Percentiles rank a stretch among this genome's conserved stretches.
Evolutionary conservation across 257 asterid genomes (phyloP).

Genomic region (Voacanga thouarsii): DNA sequence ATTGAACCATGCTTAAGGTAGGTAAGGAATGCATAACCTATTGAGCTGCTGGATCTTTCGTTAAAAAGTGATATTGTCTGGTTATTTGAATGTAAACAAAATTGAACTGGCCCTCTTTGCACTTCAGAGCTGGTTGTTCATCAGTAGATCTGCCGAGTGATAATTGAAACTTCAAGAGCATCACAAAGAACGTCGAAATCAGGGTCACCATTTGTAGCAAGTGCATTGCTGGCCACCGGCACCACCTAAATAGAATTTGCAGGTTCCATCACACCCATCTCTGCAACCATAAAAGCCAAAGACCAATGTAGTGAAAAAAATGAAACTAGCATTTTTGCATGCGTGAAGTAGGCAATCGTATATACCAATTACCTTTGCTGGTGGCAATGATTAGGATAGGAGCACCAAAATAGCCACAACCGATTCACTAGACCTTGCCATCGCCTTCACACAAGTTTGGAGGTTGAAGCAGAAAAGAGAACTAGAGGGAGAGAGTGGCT

Average conservation of each 20-base stretch:
- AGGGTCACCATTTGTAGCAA: neutral
- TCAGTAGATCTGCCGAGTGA: neutral
- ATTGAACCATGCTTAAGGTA: too few species aligned
- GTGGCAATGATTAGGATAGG: neutral
- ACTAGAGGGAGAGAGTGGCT: neutral
- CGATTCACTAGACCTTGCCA: neutral
- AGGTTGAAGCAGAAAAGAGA: neutral
- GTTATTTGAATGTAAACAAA: neutral
- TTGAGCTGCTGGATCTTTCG: neutral
- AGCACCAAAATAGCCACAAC: neutral
- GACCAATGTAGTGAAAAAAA: too few species aligned
- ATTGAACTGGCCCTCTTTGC: neutral
- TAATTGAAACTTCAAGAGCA: neutral
- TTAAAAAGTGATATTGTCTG: neutral
- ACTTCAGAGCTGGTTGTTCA: too few species aligned
- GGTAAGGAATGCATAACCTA: too few species aligned
- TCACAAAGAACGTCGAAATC: neutral
- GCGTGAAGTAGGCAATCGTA: neutral
- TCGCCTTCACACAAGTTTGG: neutral
- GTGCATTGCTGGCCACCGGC: neutral
- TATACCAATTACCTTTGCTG: neutral
- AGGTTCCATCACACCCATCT: neutral
- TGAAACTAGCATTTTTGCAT: neutral
- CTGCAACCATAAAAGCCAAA: neutral
- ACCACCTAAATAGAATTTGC: neutral